Base-by-base conservation (phyloP, 2,329 filamentous ascomycete genomes). In the Neocatenulostroma microsporum region DNA sequence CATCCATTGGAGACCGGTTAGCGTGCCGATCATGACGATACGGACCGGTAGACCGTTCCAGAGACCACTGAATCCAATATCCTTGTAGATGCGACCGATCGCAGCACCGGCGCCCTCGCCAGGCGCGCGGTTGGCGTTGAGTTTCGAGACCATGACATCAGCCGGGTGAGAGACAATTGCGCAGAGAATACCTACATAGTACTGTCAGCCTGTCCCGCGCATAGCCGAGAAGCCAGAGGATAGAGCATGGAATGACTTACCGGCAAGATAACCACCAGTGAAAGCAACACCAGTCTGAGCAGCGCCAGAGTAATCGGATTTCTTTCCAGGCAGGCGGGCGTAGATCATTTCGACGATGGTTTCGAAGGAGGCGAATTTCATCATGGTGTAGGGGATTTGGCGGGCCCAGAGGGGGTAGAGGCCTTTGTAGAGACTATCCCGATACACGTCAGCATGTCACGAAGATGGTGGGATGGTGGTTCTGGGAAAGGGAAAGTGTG, bases 41-140 rank as follows among this genome's bases (percentile, higher is more conserved):
- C 78, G 45, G 33, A 94, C 82, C 0, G 84, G 81, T 29, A 95
- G 66, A 7, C 88, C 88, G 55, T 93, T 94, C 88, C 88, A 94
- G 19, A 95, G 72, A n/a, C 88, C 88, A 12, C 51, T 53, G 62
- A 94, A 78, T 1, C 75, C 75, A 47, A 78, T 78, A 44, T 76
- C 69, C 35, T 73, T 66, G 56, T 81, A 82, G 48, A 82, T 81
- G 12, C 78, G 63, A 4, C 67, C 62, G 45, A 79, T 70, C 2
- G 78, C 78, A 31, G 68, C 67, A 27, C 68, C 71, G 6, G 74
- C 74, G 25, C 69, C 63, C 54, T 81, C 78, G 6, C 78, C 77
- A 32, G 74, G 60, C 53, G 47, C 37, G 29, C 74, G 68, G 54
- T 76, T 73, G 17, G 68, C 69, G 57, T 79, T 78, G 49, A 78